phyloP scores from a whole-genome alignment of 2,329 filamentous ascomycete species.

The Cladosporium sp. region DNA sequence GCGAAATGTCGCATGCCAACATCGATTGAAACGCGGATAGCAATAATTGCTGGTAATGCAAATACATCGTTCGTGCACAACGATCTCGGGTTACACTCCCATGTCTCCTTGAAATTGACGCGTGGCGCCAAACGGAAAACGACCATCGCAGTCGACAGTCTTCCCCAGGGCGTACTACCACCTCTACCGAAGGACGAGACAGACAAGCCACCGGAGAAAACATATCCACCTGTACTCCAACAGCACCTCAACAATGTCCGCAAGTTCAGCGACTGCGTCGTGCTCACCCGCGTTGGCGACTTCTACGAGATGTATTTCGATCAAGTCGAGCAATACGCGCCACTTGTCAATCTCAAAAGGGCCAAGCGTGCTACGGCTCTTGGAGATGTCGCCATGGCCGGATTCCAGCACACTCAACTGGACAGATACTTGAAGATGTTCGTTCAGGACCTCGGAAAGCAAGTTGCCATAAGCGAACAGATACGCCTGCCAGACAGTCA shows the following conservation, averaged over 20 bases:
- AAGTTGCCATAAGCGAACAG: constrained; percentile 92
- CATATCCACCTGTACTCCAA: constrained; percentile 80
- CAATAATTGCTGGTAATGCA: no score
- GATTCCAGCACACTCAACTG: constrained; percentile 88
- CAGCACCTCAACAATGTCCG: constrained; percentile 86
- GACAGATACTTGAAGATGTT: constrained; percentile 89
- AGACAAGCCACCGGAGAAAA: constrained; percentile 39
- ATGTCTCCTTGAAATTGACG: neutral
- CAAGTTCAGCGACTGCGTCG: constrained; percentile 81
- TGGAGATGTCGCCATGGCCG: constrained; percentile 82
- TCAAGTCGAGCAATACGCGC: constrained; percentile 83
- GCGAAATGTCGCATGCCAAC: neutral
- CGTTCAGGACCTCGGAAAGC: constrained; percentile 82
- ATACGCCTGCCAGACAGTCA: constrained; percentile 56
- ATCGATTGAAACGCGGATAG: no score
- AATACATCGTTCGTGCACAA: no score
- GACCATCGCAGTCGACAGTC: constrained; percentile 35
- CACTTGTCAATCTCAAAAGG: constrained; percentile 81
- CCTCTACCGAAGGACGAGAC: constrained; percentile 38
- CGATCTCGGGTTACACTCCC: neutral
- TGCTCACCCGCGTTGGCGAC: constrained; percentile 85
- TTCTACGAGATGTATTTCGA: constrained; percentile 99
- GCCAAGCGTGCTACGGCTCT: constrained; percentile 72
- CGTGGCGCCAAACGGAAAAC: constrained; percentile 38
- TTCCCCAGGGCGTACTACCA: constrained; percentile 52